phyloP scores from a whole-genome alignment of 2,329 filamentous ascomycete species.

The Xylaria sp. region DNA sequence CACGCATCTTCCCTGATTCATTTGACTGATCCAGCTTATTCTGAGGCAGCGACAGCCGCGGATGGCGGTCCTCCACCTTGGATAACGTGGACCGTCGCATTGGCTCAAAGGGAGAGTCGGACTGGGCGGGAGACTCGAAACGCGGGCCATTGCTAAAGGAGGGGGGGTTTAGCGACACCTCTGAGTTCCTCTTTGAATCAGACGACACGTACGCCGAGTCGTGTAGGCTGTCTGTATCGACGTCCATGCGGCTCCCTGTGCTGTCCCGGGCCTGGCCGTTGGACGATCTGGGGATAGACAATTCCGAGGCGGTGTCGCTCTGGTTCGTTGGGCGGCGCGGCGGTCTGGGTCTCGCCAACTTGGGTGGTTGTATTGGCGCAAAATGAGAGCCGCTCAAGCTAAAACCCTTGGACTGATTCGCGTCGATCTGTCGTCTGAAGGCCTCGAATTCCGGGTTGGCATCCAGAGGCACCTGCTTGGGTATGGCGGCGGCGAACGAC shows the following conservation, averaged over 20 bases:
- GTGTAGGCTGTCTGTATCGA: constrained; percentile 49
- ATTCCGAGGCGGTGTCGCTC: constrained; percentile 46
- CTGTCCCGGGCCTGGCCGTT: constrained; percentile 27
- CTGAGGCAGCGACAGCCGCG: constrained; percentile 57
- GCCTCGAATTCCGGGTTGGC: constrained; percentile 82
- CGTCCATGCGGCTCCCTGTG: constrained; percentile 42
- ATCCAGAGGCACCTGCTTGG: constrained; percentile 71
- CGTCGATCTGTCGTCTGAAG: constrained; percentile 73
- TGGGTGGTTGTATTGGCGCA: constrained; percentile 37
- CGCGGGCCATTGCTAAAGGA: constrained; percentile 47
- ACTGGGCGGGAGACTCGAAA: constrained; percentile 49
- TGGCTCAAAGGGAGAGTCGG: constrained; percentile 39
- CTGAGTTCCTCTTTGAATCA: constrained; percentile 57
- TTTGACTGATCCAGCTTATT: constrained; percentile 48
- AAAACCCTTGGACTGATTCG: constrained; percentile 56
- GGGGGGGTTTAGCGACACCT: constrained; percentile 48
- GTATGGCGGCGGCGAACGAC: constrained; percentile 69
- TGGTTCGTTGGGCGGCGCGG: constrained; percentile 53
- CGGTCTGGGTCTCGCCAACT: constrained; percentile 45
- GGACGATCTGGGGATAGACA: constrained; percentile 27
- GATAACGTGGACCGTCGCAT: constrained; percentile 39
- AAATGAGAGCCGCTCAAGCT: constrained; percentile 53
- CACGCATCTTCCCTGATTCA: constrained; percentile 38
- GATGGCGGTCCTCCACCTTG: constrained; percentile 54
- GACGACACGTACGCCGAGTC: constrained; percentile 59